A percentile compares a stretch with the other conserved stretches of the same genome.
Evolutionary conservation across 768 basidiomycete genomes (phyloP).

Genomic region (Dioszegia aurantiaca): DNA sequence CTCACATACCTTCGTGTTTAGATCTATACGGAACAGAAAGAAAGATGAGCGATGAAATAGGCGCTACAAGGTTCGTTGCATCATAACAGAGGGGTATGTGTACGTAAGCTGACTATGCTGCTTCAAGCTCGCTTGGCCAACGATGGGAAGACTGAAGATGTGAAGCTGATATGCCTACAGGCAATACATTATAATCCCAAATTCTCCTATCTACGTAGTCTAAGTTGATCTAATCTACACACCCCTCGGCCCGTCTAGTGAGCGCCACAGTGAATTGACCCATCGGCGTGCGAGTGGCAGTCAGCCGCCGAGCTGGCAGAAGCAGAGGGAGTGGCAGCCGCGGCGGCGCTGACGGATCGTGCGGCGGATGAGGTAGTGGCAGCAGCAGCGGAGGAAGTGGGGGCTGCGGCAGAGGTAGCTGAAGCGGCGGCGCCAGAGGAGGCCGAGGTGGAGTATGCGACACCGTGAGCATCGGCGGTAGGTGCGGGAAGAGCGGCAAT

Average conservation of each 20-base stretch:
- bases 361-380: constrained; percentile 3
- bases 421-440: constrained; percentile 21
- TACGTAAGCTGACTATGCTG: no score
- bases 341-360: constrained; percentile 3
- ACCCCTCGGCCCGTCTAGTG: background rate
- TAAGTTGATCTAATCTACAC: background rate
- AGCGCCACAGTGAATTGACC: constrained; percentile 16
- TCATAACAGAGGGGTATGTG: no score
- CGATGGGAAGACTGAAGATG: no score
- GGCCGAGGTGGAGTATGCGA: constrained; percentile 3
- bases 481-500: constrained; percentile 7
- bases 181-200: constrained; percentile 2
- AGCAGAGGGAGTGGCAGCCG: constrained; percentile 9
- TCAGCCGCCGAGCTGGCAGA: constrained; percentile 13
- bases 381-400: constrained; percentile 15
- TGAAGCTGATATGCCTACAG: no score
- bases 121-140: no score
- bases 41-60: no score
- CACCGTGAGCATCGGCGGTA: constrained; percentile 11
- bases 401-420: constrained; percentile 17
- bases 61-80: no score
- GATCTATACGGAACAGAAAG: no score
- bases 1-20: no score
- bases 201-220: background rate
- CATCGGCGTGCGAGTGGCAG: constrained; percentile 44